A percentile compares a stretch with the other conserved stretches of the same genome.
Conservation (phyloP, 345 rosid species). For the Eucalyptus cloeziana region DNA sequence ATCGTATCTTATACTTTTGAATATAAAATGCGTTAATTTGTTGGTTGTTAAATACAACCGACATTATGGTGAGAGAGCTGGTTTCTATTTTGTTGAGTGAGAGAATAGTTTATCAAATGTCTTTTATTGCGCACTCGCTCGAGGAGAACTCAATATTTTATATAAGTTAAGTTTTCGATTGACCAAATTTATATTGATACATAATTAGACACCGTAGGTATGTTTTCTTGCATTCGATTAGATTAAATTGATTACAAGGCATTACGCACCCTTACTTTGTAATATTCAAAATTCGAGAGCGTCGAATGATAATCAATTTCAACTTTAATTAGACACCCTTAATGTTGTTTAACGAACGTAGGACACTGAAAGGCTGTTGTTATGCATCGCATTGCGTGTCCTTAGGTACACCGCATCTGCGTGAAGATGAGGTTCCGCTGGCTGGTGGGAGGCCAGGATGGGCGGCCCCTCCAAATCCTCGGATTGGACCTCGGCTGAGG, state of each 20-base stretch:
- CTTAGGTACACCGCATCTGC: conserved; percentile 67
- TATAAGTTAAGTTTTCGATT: too few relatives aligned
- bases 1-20: too few relatives aligned
- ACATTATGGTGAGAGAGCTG: background rate
- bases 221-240: background rate
- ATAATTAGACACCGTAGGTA: background rate
- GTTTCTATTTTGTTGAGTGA: background rate
- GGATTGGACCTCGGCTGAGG: conserved; percentile 80
- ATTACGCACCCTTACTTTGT: background rate
- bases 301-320: background rate
- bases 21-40: too few relatives aligned
- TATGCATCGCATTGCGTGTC: background rate
- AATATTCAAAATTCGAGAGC: fast-evolving
- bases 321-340: background rate
- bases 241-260: background rate
- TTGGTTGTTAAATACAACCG: background rate
- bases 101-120: background rate
- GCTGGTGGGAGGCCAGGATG: conserved; percentile 85
- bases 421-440: conserved; percentile 50
- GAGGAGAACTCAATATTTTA: background rate
- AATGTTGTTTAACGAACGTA: background rate
- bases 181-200: background rate
- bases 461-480: conserved; percentile 77
- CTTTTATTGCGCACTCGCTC: too few relatives aligned
- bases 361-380: background rate